A percentile compares a stretch with the other conserved stretches of the same genome.
Conservation (phyloP, 192 early-diverging fungal genomes). For the Coemansia javaensis region DNA sequence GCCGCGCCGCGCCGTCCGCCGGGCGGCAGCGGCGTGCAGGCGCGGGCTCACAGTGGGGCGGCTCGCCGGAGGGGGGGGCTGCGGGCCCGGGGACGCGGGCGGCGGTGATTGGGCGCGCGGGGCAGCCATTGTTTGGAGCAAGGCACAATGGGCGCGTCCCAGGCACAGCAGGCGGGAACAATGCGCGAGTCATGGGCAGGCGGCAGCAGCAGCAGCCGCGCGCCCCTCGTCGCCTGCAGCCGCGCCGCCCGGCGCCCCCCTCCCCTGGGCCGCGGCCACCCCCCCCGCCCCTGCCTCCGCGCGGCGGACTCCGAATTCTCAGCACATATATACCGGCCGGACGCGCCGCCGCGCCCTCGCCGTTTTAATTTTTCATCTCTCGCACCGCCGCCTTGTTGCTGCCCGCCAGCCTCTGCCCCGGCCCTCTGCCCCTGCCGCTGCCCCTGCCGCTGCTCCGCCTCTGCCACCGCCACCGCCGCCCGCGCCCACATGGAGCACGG, state of each 20-base stretch:
- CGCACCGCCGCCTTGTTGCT: neutral
- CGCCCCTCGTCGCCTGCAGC: neutral
- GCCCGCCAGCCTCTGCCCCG: slow-evolving; percentile 1
- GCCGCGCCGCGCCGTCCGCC: too few relatives aligned
- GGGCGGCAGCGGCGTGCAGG: too few relatives aligned
- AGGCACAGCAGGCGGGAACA: slow-evolving; percentile 21
- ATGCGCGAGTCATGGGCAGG: slow-evolving; percentile 43
- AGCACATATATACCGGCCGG: slow-evolving; percentile 10
- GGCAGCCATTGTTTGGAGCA: slow-evolving; percentile 22
- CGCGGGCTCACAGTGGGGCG: too few relatives aligned
- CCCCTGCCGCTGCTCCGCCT: neutral
- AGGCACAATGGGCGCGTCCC: slow-evolving; percentile 14
- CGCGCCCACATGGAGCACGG: too few relatives aligned
- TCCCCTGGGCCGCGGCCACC: slow-evolving; percentile 5
- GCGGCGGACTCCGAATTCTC: slow-evolving; percentile 14
- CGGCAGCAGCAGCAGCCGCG: neutral
- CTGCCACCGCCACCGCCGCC: too few relatives aligned
- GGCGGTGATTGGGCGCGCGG: slow-evolving; percentile 18
- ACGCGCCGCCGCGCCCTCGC: neutral
- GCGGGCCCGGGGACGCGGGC: neutral
- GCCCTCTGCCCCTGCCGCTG: neutral
- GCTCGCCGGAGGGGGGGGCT: too few relatives aligned
- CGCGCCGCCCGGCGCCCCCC: too few relatives aligned
- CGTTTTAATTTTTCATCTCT: slow-evolving; percentile 15
- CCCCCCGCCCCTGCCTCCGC: neutral